Evolutionary conservation across 2,329 filamentous ascomycete genomes (phyloP).

Genomic region (Botrytis aclada): DNA sequence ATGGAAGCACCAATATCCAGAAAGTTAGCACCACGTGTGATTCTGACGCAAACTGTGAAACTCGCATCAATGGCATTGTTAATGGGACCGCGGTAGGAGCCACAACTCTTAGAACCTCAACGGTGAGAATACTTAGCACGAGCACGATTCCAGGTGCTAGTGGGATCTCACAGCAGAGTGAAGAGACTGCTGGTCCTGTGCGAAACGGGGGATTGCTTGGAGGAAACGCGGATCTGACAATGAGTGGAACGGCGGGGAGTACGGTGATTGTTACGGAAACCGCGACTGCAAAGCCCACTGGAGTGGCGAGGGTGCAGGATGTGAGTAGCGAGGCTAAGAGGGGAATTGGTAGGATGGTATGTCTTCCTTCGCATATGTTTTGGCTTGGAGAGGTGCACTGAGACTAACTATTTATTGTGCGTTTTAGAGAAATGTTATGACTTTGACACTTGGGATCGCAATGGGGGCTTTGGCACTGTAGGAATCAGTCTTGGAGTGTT

Average conservation of each 20-base stretch:
- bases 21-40: background rate
- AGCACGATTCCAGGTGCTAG: background rate
- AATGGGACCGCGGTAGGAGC: background rate
- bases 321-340: background rate
- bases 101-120: background rate
- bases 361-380: background rate
- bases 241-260: slow-evolving; percentile 3
- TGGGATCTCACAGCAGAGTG: background rate
- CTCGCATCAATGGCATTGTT: background rate
- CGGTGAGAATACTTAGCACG: background rate
- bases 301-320: background rate
- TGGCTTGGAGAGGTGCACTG: background rate
- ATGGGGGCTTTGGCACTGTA: background rate
- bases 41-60: slow-evolving; percentile 3
- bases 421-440: background rate
- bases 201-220: background rate
- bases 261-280: background rate
- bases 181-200: background rate
- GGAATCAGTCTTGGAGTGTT: background rate
- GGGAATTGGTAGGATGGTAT: background rate
- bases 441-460: background rate
- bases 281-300: background rate
- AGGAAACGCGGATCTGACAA: background rate
- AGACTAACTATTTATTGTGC: background rate
- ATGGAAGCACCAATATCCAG: background rate